Evolutionary conservation across 169 alveolate genomes (phyloP).

Genomic region (Plasmodium relictum): DNA sequence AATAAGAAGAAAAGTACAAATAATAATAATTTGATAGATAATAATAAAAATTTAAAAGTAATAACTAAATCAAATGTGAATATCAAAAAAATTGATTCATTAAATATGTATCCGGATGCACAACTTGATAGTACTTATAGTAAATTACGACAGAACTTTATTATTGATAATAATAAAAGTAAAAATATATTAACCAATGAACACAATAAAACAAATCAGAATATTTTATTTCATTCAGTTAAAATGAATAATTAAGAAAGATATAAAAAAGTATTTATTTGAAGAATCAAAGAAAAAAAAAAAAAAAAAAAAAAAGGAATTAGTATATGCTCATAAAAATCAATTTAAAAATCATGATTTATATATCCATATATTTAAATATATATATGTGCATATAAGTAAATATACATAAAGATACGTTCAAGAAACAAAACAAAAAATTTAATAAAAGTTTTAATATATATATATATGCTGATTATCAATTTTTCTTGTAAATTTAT

Average conservation of each 20-base stretch:
- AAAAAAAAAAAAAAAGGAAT: background rate
- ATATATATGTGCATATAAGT: constrained; percentile 2
- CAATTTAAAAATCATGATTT: no score
- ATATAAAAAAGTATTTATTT: background rate
- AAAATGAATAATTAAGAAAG: constrained; percentile 25
- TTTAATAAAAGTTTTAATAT: background rate
- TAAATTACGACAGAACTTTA: background rate
- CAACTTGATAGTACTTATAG: constrained; percentile 2
- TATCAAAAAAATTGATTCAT: constrained; percentile 23
- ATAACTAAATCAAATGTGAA: constrained; percentile 23
- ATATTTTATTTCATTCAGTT: background rate
- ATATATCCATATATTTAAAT: background rate
- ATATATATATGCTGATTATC: background rate
- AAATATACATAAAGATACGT: background rate
- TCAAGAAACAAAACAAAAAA: no score
- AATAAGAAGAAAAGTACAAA: background rate
- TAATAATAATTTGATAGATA: constrained; percentile 3
- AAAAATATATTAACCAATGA: constrained; percentile 17
- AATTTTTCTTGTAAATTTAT: background rate
- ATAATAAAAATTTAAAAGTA: background rate
- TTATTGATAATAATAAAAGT: constrained; percentile 1
- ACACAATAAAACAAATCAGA: background rate
- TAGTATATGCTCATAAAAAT: no score
- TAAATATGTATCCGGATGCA: constrained; percentile 12
- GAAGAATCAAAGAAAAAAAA: background rate